Percentiles rank a stretch among this genome's conserved stretches.
phyloP scores from a whole-genome alignment of 2,329 filamentous ascomycete species.

The Atkinsonella hypoxylon region DNA sequence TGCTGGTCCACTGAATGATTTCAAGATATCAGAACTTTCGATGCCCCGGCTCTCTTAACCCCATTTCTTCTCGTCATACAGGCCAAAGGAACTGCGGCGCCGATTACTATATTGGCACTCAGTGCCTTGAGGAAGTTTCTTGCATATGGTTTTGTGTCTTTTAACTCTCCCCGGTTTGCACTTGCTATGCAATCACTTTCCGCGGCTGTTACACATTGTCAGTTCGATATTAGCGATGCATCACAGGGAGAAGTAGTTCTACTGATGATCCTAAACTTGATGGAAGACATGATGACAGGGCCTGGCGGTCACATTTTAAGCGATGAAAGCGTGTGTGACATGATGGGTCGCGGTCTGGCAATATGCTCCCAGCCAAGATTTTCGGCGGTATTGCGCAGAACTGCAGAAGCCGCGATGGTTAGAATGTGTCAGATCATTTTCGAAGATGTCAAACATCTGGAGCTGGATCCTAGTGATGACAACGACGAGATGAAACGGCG shows the following conservation, averaged over 20 bases:
- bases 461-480: conserved; percentile 60
- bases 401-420: conserved; percentile 94
- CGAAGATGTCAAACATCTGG: conserved; percentile 77
- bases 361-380: conserved; percentile 93
- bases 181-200: conserved; percentile 91
- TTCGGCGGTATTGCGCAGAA: conserved; percentile 79
- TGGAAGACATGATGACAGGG: conserved; percentile 96
- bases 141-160: conserved; percentile 81
- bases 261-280: conserved; percentile 85
- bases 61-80: conserved; percentile 96
- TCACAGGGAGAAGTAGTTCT: conserved; percentile 92
- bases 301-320: conserved; percentile 88
- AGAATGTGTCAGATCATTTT: conserved; percentile 99
- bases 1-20: background rate
- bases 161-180: conserved; percentile 73
- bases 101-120: conserved; percentile 88
- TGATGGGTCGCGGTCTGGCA: conserved; percentile 96
- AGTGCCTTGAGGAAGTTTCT: conserved; percentile 95
- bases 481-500: conserved; percentile 53
- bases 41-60: conserved; percentile 78
- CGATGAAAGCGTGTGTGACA: conserved; percentile 96
- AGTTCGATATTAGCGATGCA: conserved; percentile 93
- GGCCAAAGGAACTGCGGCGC: conserved; percentile 87
- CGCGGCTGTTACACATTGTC: conserved; percentile 90
- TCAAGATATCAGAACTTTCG: conserved; percentile 76